phyloP scores from a whole-genome alignment of 257 asterid genomes.

The Salvia miltiorrhiza region DNA sequence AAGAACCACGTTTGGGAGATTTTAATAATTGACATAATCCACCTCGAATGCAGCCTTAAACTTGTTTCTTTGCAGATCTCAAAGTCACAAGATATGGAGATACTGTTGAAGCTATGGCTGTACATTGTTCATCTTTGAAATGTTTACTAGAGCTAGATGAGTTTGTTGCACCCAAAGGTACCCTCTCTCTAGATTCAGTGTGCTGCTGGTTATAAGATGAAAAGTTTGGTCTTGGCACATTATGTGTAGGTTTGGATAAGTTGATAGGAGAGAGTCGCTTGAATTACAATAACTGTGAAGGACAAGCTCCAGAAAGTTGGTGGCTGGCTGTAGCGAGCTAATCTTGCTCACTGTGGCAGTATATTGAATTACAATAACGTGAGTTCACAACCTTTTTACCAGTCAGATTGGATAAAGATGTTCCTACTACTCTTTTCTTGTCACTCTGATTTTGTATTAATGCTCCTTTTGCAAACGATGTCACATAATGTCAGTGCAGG shows the following conservation, averaged over 20 bases:
- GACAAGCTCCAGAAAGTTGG: constrained; percentile 56
- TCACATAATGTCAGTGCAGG: constrained; percentile 30
- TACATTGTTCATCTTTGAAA: constrained; percentile 55
- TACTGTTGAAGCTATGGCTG: constrained; percentile 60
- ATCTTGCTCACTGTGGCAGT: constrained; percentile 42
- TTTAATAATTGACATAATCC: neutral
- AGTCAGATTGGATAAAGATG: neutral
- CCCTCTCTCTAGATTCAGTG: neutral
- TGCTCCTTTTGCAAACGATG: constrained; percentile 1
- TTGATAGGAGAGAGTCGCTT: constrained; percentile 35
- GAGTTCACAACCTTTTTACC: constrained; percentile 12
- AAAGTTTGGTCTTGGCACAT: neutral
- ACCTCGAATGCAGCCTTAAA: no score
- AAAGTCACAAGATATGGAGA: constrained; percentile 55
- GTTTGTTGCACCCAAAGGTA: constrained; percentile 47
- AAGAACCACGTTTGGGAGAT: neutral
- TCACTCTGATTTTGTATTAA: neutral
- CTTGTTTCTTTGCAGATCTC: constrained; percentile 40
- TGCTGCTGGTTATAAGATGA: neutral
- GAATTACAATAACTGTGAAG: constrained; percentile 40
- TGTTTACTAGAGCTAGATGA: constrained; percentile 45
- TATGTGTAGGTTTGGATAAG: constrained; percentile 40
- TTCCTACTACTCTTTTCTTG: neutral
- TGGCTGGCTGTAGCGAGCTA: constrained; percentile 57
- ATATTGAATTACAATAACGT: constrained; percentile 45